Conservation (phyloP, 331 rosid genomes). For the Stylosanthes scabra region DNA sequence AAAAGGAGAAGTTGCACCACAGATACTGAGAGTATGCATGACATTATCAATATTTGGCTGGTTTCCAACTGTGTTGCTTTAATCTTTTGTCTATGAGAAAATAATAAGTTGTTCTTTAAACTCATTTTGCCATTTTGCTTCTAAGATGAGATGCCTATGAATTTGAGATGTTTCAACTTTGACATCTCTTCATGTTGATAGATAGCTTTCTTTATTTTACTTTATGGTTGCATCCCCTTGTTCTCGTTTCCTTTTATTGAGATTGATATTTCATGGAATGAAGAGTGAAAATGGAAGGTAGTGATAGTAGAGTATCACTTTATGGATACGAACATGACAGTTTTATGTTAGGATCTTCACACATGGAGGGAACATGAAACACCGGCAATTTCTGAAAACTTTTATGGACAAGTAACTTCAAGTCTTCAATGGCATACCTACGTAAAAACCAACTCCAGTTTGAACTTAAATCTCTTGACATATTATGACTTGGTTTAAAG, state of each 20-base stretch:
- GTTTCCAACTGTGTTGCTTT: constrained; percentile 28
- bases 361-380: too few relatives aligned
- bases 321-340: too few relatives aligned
- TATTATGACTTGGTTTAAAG: too few relatives aligned
- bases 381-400: too few relatives aligned
- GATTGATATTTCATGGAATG: background rate
- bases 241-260: background rate
- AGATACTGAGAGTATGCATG: constrained; percentile 62
- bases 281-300: background rate
- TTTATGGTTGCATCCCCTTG: background rate
- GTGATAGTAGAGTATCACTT: background rate
- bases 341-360: too few relatives aligned
- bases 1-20: constrained; percentile 83
- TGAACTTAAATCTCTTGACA: too few relatives aligned
- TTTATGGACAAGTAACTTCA: too few relatives aligned
- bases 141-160: constrained; percentile 11
- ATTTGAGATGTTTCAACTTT: constrained; percentile 29
- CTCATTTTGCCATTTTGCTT: constrained; percentile 33
- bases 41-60: constrained; percentile 24
- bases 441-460: too few relatives aligned
- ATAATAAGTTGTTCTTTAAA: constrained; percentile 38
- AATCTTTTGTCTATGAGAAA: constrained; percentile 31
- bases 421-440: too few relatives aligned
- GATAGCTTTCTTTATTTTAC: constrained; percentile 13
- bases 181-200: background rate